Conservation (phyloP, 768 basidiomycete genomes). For the Rhodotorula babjevae region DNA sequence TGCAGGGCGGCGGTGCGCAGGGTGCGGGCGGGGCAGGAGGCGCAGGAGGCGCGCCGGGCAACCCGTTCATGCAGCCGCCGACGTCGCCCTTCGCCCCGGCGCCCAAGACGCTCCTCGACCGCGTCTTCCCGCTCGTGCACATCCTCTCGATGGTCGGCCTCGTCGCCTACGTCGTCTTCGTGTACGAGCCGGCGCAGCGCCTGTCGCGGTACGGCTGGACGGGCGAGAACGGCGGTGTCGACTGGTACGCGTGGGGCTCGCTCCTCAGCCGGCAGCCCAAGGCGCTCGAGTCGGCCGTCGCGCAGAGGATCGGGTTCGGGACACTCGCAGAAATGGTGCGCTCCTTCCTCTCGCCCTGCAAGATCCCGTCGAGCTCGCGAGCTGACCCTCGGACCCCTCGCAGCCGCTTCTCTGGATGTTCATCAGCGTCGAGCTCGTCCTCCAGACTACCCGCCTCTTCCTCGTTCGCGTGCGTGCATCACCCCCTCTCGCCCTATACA, state of each 20-base stretch:
- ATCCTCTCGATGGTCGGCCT: constrained; percentile 41
- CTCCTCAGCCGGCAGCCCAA: constrained; percentile 12
- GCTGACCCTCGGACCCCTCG: not conserved
- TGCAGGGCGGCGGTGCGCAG: not conserved
- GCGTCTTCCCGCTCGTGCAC: constrained; percentile 41
- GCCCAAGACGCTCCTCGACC: constrained; percentile 39
- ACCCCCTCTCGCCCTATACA: not conserved
- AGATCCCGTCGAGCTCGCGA: too few species aligned
- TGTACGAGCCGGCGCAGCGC: constrained; percentile 37
- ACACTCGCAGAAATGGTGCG: constrained; percentile 35
- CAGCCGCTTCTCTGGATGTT: constrained; percentile 43
- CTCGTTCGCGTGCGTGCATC: constrained; percentile 35
- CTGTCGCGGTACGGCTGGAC: constrained; percentile 27
- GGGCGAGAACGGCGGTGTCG: constrained; percentile 21
- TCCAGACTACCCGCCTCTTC: constrained; percentile 41
- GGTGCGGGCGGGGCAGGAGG: not conserved
- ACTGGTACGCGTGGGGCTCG: constrained; percentile 40
- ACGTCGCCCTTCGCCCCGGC: constrained; percentile 10
- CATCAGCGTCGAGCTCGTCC: constrained; percentile 42
- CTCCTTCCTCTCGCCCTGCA: too few species aligned
- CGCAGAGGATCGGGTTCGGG: constrained; percentile 11
- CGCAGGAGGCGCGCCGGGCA: not conserved
- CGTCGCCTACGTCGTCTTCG: constrained; percentile 33
- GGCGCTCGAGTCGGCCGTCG: not conserved
- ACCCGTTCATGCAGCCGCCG: constrained; percentile 12